These are phyloP conservation scores for Paraleonurus japonicus DNA, from an alignment of 257 asterid species.

Conservation along the genomic window DNA sequence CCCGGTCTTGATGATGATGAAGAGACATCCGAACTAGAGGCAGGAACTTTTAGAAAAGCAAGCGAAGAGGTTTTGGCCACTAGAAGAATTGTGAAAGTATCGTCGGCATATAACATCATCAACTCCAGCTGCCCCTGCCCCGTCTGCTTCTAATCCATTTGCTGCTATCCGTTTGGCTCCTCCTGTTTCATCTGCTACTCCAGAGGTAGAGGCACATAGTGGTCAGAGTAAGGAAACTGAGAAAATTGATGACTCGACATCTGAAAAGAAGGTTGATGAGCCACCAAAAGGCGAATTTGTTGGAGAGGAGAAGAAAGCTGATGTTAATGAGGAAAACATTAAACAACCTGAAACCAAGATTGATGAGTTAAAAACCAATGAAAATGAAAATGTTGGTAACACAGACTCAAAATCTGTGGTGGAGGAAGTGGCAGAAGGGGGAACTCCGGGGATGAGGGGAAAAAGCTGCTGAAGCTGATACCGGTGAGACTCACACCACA, in stretches of 20 bases:
- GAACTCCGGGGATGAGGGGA: constrained; percentile 27
- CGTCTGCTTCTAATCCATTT: constrained; percentile 72
- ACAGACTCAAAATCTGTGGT: constrained; percentile 15
- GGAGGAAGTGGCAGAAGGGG: constrained; percentile 39
- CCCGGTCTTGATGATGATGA: constrained; percentile 86
- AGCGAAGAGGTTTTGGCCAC: constrained; percentile 80
- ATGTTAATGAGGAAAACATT: constrained; percentile 21
- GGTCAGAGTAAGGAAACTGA: constrained; percentile 33
- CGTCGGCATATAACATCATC: constrained; percentile 59
- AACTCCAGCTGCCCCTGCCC: constrained; percentile 39
- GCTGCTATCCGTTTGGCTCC: constrained; percentile 64
- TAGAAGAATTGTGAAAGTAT: constrained; percentile 85
- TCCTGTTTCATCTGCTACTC: constrained; percentile 34
- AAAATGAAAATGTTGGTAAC: constrained; percentile 7
- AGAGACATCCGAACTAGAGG: constrained; percentile 56
- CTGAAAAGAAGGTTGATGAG: constrained; percentile 40
- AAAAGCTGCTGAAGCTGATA: constrained; percentile 32
- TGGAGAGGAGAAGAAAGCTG: constrained; percentile 33
- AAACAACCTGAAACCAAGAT: constrained; percentile 29
- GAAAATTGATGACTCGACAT: constrained; percentile 29
- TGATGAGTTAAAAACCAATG: constrained; percentile 33
- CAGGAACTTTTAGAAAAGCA: constrained; percentile 85
- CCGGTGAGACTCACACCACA: constrained; percentile 27
- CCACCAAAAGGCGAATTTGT: constrained; percentile 30
- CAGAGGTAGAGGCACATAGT: constrained; percentile 23